Evolutionary conservation across 306 rosid species (phyloP), one percentile per base, ranked within the genome.

Genomic region (Alnus rubra): DNA sequence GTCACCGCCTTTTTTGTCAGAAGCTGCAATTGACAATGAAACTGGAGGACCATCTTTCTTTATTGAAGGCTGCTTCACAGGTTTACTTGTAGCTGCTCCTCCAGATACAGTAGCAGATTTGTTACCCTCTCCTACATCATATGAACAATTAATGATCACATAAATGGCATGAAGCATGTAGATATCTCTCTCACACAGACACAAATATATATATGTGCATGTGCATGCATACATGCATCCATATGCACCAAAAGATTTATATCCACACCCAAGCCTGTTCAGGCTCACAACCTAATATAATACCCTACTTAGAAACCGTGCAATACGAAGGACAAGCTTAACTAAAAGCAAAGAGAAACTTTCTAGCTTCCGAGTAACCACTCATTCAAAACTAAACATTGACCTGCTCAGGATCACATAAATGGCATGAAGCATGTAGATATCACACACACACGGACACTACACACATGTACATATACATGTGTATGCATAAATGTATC

Each of bases 1-100:
- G 80, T 89, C 90, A 28, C 86, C 85, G 23, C 92, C 86, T 68
- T 87, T 94, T 87, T 86, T 94, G 23, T 90, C 93, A 69, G 81
- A 68, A 76, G 88, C 69, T 62, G 64, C 79, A 64, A 77, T 87
- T 16, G 92, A 77, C 75, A 88, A 55, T 9, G 73, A 74, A 80
- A 81, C 78, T 5, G 72, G 70, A 83, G 86, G 77, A 75, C 74
- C 83, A 12, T 82, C 87, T 79, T 86, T 94, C 86, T 87, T 89
- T 69, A 79, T 88, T 33, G 87, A 78, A 77, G 89, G 75, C 81
- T 81, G 90, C 85, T 87, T 94, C 58, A 51, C 77, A 62, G 87
- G 58, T 86, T 88, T 94, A 71, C 76, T 76, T 0, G 81, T 60
- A 59, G 69, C 77, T 35, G 69, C 85, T 73, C 76, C 77, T n/a